A percentile compares a stretch with the other conserved stretches of the same genome.
Conservation (phyloP, 1,139 yeast species). For the Zygosaccharomyces sapae region DNA sequence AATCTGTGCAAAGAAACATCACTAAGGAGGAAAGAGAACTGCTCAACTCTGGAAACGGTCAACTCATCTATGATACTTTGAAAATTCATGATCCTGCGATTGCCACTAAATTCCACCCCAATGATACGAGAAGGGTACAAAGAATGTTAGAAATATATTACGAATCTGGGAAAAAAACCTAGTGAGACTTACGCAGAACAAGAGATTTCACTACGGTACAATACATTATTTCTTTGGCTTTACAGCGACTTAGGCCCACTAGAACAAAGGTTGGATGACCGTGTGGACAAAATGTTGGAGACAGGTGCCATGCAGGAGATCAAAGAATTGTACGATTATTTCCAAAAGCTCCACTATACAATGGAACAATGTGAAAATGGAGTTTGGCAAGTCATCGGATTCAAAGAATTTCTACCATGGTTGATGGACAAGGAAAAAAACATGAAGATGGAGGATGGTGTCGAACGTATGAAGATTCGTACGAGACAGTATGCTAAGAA, state of each 20-base stretch:
- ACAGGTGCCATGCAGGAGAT: constrained; percentile 70
- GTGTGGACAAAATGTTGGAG: constrained; percentile 81
- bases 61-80: constrained; percentile 47
- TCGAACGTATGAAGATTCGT: constrained; percentile 73
- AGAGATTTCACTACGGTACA: constrained; percentile 53
- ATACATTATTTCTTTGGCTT: constrained; percentile 78
- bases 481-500: constrained; percentile 84
- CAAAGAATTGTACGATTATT: constrained; percentile 49
- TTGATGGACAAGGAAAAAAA: constrained; percentile 38
- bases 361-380: constrained; percentile 60
- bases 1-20: constrained; percentile 30
- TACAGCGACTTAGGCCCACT: constrained; percentile 61
- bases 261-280: constrained; percentile 58
- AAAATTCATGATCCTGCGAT: constrained; percentile 61
- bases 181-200: constrained; percentile 70
- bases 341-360: constrained; percentile 25
- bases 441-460: constrained; percentile 43
- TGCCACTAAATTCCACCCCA: constrained; percentile 84
- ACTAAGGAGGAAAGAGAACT: constrained; percentile 44
- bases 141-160: constrained; percentile 79
- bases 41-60: constrained; percentile 57
- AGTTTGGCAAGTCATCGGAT: constrained; percentile 94
- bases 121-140: constrained; percentile 71
- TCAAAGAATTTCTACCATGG: constrained; percentile 88
- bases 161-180: constrained; percentile 60